Conservation (phyloP, 441 rosid genomes). For the Euphorbia corollata region DNA sequence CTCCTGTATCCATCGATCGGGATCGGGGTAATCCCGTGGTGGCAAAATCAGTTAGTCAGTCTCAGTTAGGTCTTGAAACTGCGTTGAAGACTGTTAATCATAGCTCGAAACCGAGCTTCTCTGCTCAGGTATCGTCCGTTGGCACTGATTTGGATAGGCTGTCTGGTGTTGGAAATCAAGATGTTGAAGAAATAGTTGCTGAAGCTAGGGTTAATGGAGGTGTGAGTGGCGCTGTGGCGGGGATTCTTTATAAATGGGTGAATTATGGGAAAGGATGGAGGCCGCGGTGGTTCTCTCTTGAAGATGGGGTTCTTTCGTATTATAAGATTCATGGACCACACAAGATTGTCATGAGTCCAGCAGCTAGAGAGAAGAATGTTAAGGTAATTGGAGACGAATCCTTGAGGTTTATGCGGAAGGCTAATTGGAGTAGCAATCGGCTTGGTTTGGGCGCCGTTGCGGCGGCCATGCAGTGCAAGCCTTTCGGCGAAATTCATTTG, state of each 20-base stretch:
- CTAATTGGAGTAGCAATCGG: conserved; percentile 36
- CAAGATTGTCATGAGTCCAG: conserved; percentile 61
- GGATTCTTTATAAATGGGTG: conserved; percentile 91
- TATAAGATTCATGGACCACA: conserved; percentile 89
- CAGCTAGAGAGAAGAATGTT: conserved; percentile 45
- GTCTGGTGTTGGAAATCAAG: conserved; percentile 18
- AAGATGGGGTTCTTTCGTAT: conserved; percentile 81
- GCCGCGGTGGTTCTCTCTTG: conserved; percentile 76
- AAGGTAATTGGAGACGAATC: conserved; percentile 80
- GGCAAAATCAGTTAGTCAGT: conserved; percentile 40
- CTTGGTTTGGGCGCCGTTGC: conserved; percentile 16
- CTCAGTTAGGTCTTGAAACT: conserved; percentile 33
- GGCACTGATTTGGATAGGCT: conserved; percentile 44
- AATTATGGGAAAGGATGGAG: conserved; percentile 94
- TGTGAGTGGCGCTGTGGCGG: conserved; percentile 46
- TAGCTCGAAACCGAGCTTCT: conserved; percentile 43
- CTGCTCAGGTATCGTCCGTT: conserved; percentile 56
- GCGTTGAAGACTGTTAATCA: conserved; percentile 29
- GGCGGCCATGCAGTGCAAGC: conserved; percentile 48
- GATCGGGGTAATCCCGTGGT: conserved; percentile 60
- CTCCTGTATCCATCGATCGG: conserved; percentile 87
- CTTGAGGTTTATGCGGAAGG: conserved; percentile 60
- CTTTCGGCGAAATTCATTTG: conserved; percentile 82
- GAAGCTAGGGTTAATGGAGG: conserved; percentile 42
- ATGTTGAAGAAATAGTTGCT: conserved; percentile 25